Conservation (phyloP, 768 basidiomycete species). For the Calocybe gangraenosa region DNA sequence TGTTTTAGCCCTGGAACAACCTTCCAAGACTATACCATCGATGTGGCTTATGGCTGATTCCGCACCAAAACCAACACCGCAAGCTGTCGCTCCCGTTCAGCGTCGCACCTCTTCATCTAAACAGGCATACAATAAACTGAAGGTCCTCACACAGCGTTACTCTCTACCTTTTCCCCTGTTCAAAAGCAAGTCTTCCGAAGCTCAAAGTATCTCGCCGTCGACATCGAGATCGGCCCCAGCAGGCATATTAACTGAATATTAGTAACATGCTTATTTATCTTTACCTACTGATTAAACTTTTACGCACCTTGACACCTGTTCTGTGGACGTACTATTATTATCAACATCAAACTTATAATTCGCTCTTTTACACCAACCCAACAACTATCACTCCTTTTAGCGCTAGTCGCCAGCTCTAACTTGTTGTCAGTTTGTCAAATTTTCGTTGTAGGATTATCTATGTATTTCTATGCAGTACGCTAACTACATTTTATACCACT, state of each 20-base stretch:
- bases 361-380: too few species aligned
- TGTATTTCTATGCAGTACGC: too few species aligned
- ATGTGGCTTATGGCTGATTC: slow-evolving; percentile 47
- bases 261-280: not conserved
- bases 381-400: not conserved
- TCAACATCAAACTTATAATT: too few species aligned
- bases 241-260: not conserved
- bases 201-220: slow-evolving; percentile 1
- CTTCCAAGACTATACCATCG: slow-evolving; percentile 33
- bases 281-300: not conserved
- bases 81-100: slow-evolving; percentile 28
- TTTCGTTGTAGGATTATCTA: too few species aligned
- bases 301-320: too few species aligned
- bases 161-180: slow-evolving; percentile 42
- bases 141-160: slow-evolving; percentile 45
- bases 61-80: slow-evolving; percentile 26
- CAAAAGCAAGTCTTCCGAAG: slow-evolving; percentile 6
- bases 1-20: slow-evolving; percentile 1
- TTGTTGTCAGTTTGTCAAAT: too few species aligned
- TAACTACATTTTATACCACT: too few species aligned
- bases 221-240: slow-evolving; percentile 13
- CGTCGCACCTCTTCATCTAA: slow-evolving; percentile 6
- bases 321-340: too few species aligned
- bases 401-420: too few species aligned
- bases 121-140: slow-evolving; percentile 34